Percentiles rank a stretch among this genome's conserved stretches.
phyloP scores from a whole-genome alignment of 169 alveolate genomes.

The Plasmodium blacklocki region DNA sequence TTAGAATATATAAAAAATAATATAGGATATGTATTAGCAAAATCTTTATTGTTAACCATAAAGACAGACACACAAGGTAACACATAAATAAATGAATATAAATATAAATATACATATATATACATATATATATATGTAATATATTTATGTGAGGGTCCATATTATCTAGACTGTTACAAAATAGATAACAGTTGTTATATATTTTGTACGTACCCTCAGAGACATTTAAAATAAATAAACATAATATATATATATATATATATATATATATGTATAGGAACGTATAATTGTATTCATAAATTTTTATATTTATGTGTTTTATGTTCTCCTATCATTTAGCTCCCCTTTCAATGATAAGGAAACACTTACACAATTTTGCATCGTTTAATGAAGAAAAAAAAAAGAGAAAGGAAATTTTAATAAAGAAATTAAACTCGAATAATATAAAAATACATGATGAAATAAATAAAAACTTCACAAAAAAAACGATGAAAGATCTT shows the following conservation, averaged over 20 bases:
- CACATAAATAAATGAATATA: neutral
- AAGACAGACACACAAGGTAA: conserved; percentile 57
- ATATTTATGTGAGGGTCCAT: too few relatives aligned
- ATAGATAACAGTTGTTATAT: too few relatives aligned
- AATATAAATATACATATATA: neutral
- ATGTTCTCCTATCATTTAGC: neutral
- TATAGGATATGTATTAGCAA: conserved; percentile 58
- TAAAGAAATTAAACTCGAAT: conserved; percentile 49
- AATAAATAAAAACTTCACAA: conserved; percentile 30
- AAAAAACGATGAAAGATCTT: conserved; percentile 39
- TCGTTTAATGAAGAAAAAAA: conserved; percentile 59
- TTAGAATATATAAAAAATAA: conserved; percentile 27
- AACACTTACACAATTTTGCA: conserved; percentile 38
- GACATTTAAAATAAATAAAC: neutral
- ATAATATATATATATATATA: conserved; percentile 1
- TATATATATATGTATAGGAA: neutral
- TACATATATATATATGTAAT: neutral
- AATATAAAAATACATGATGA: conserved; percentile 68
- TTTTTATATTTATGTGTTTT: neutral
- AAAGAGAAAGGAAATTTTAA: conserved; percentile 41
- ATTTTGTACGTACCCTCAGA: neutral
- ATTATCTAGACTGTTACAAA: too few relatives aligned
- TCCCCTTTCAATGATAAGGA: conserved; percentile 30
- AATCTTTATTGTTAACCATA: conserved; percentile 37
- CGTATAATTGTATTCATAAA: neutral